A percentile compares a stretch with the other conserved stretches of the same genome.
Evolutionary conservation across 2,329 filamentous ascomycete species (phyloP).

Genomic region (Pleomassaria siparia): DNA sequence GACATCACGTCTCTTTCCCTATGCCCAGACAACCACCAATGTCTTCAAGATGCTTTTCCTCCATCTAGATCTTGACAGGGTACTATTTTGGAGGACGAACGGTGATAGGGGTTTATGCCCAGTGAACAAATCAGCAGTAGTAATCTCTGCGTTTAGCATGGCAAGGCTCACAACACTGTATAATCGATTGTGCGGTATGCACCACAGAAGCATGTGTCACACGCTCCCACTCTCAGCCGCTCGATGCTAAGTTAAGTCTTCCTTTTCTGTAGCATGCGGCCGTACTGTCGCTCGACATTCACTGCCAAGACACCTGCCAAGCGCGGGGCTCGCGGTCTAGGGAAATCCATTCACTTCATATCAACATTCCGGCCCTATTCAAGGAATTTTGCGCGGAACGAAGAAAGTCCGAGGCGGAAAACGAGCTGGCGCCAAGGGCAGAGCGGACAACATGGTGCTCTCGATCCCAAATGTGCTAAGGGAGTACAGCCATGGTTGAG

Average conservation of each 20-base stretch:
- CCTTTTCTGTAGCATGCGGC: not conserved
- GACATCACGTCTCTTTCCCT: not conserved
- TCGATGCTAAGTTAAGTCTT: not conserved
- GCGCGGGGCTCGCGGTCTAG: not conserved
- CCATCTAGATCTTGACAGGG: slow-evolving; percentile 13
- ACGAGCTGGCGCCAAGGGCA: slow-evolving; percentile 5
- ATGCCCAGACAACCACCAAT: slow-evolving; percentile 6
- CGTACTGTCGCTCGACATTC: not conserved
- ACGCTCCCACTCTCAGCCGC: too few relatives aligned
- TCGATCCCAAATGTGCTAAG: slow-evolving; percentile 20
- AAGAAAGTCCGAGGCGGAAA: slow-evolving; percentile 6
- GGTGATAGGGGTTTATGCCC: slow-evolving; percentile 19
- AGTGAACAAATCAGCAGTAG: slow-evolving; percentile 14
- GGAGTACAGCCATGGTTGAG: slow-evolving; percentile 5
- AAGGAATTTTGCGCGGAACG: not conserved
- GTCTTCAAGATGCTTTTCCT: not conserved
- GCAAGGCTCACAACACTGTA: not conserved
- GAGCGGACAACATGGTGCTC: slow-evolving; percentile 35
- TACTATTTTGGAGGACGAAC: slow-evolving; percentile 33
- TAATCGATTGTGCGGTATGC: not conserved
- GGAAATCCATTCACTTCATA: not conserved
- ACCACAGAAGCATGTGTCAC: slow-evolving; percentile 2
- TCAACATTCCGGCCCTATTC: not conserved
- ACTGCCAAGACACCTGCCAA: slow-evolving; percentile 16
- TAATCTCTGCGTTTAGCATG: slow-evolving; percentile 16